A percentile compares a stretch with the other conserved stretches of the same genome.
phyloP scores from a whole-genome alignment of 1,139 yeast species.

The Magnusiomyces tetraspermus region DNA sequence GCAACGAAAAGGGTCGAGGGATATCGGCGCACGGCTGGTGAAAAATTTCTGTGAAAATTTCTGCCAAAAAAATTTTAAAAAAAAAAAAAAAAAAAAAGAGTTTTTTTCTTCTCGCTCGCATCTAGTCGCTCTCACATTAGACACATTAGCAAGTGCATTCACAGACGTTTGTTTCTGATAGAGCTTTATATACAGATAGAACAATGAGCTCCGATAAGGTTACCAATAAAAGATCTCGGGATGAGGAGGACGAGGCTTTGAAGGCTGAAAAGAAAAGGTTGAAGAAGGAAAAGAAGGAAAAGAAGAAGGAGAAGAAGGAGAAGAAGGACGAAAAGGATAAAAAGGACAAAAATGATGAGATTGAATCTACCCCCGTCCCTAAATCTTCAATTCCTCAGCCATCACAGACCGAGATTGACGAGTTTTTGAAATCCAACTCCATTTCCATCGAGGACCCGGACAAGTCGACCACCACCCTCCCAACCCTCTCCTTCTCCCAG shows the following conservation, averaged over 20 bases:
- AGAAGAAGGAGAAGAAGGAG: conserved; percentile 23
- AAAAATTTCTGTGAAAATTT: too few species aligned
- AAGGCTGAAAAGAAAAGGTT: conserved; percentile 7
- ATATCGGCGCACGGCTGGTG: too few species aligned
- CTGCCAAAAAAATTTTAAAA: neutral
- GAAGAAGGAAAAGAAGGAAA: conserved; percentile 9
- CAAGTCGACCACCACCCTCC: conserved; percentile 42
- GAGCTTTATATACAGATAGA: too few species aligned
- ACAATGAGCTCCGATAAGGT: conserved; percentile 3
- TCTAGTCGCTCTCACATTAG: too few species aligned
- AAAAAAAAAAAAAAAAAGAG: neutral
- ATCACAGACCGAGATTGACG: conserved; percentile 49
- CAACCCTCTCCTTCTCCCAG: conserved; percentile 61
- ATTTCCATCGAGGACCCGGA: conserved; percentile 69
- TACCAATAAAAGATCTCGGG: conserved; percentile 1
- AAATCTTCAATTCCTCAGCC: conserved; percentile 6
- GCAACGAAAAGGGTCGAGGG: too few species aligned
- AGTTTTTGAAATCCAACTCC: conserved; percentile 60
- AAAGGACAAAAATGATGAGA: conserved; percentile 39
- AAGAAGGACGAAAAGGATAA: conserved; percentile 42
- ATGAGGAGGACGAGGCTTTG: neutral
- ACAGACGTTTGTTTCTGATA: too few species aligned
- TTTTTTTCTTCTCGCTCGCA: too few species aligned
- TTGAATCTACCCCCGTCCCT: conserved; percentile 23
- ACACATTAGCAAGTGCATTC: too few species aligned